phyloP scores from a whole-genome alignment of 768 basidiomycete species.

The Serendipita sp. region DNA sequence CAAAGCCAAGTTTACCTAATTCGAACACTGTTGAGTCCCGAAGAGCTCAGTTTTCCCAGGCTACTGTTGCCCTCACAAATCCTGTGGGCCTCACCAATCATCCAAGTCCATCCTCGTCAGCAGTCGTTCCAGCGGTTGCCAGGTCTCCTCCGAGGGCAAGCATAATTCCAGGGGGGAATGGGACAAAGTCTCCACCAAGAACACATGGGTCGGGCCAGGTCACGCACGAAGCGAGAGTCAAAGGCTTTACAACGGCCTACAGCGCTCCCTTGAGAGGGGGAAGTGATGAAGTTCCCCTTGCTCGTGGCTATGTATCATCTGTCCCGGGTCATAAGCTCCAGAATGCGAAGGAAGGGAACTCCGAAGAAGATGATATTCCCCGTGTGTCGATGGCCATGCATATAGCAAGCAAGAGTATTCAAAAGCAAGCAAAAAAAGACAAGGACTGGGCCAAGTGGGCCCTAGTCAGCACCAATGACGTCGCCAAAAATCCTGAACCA shows the following conservation, averaged over 20 bases:
- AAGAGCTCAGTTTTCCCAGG: too few species aligned
- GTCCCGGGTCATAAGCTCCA: too few species aligned
- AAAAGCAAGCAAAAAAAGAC: background rate
- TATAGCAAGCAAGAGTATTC: background rate
- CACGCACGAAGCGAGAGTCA: background rate
- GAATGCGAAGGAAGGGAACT: too few species aligned
- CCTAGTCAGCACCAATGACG: background rate
- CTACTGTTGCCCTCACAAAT: too few species aligned
- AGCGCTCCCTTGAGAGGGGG: too few species aligned
- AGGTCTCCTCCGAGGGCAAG: background rate
- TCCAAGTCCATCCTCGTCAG: background rate
- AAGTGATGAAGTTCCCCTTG: too few species aligned
- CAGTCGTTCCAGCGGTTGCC: background rate
- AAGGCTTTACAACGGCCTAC: too few species aligned
- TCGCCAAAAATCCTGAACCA: background rate
- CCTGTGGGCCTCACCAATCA: background rate
- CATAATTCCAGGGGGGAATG: background rate
- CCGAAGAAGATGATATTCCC: background rate
- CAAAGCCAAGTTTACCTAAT: background rate
- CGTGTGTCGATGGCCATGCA: background rate
- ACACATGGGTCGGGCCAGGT: background rate
- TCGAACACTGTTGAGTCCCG: too few species aligned
- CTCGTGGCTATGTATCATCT: too few species aligned
- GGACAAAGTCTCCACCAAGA: background rate
- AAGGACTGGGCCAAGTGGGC: constrained; percentile 5